Conservation (phyloP, 805 yeast genomes). For the Priceomyces carsonii region DNA sequence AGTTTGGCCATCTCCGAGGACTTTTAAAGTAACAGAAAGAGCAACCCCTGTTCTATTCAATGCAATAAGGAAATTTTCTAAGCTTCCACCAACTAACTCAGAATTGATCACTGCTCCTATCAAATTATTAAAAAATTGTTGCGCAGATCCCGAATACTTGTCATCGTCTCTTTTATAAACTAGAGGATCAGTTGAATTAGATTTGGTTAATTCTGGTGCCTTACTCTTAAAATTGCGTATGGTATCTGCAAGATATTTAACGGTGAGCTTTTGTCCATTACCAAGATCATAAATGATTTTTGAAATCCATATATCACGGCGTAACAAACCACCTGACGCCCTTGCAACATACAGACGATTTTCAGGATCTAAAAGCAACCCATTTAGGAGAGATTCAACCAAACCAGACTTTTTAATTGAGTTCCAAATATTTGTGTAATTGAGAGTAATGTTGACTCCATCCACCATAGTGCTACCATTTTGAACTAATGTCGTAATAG, state of each 20-base stretch:
- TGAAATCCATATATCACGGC: constrained; percentile 30
- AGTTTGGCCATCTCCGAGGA: constrained; percentile 24
- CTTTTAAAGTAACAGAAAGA: constrained; percentile 25
- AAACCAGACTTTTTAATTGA: constrained; percentile 27
- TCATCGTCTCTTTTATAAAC: constrained; percentile 8
- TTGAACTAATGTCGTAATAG: constrained; percentile 15
- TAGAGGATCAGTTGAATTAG: constrained; percentile 8
- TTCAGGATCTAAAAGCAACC: constrained; percentile 29
- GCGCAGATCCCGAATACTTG: constrained; percentile 30
- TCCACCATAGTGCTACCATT: constrained; percentile 10
- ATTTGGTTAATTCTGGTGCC: constrained; percentile 18
- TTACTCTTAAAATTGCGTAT: constrained; percentile 29
- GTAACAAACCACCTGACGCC: constrained; percentile 25
- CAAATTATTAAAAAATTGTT: constrained; percentile 30
- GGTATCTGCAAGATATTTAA: constrained; percentile 29
- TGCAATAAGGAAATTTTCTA: constrained; percentile 26
- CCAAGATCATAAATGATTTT: constrained; percentile 33
- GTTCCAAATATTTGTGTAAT: constrained; percentile 21
- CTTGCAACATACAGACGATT: constrained; percentile 27
- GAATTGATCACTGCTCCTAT: constrained; percentile 23
- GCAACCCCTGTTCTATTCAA: constrained; percentile 31
- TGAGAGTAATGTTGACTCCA: constrained; percentile 21
- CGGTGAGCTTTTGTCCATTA: constrained; percentile 27
- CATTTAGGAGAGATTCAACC: constrained; percentile 22
- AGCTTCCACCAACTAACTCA: constrained; percentile 18